Evolutionary conservation across 1,284 basidiomycete genomes (phyloP).

Genomic region (Ceratobasidium sp.): DNA sequence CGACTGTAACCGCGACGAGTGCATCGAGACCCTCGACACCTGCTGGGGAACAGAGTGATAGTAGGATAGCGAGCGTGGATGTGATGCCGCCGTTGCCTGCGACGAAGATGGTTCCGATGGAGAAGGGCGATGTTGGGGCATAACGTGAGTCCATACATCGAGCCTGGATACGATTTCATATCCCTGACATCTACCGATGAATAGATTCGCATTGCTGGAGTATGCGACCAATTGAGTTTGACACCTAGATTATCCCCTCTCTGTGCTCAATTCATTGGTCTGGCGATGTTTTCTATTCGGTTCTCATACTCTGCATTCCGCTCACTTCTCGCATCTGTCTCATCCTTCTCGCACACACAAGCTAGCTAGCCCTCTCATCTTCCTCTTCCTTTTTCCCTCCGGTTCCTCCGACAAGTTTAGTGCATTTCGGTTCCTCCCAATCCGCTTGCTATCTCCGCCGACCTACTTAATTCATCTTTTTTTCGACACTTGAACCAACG

Average conservation of each 20-base stretch:
- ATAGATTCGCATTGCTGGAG: constrained; percentile 4
- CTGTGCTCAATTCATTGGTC: constrained; percentile 9
- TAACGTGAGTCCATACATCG: constrained; percentile 36
- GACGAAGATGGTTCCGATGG: constrained; percentile 49
- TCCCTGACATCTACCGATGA: constrained; percentile 1
- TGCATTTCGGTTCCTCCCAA: constrained; percentile 15
- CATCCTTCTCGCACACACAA: not conserved
- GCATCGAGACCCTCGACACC: constrained; percentile 45
- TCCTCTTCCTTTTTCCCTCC: not conserved
- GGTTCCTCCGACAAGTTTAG: constrained; percentile 23
- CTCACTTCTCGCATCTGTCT: constrained; percentile 1
- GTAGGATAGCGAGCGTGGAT: constrained; percentile 39
- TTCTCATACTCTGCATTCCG: constrained; percentile 27
- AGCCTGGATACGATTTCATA: not conserved
- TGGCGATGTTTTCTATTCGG: constrained; percentile 24
- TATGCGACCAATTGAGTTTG: constrained; percentile 35
- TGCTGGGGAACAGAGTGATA: constrained; percentile 41
- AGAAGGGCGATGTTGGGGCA: constrained; percentile 43
- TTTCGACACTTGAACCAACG: not conserved
- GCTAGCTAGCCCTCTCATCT: not conserved
- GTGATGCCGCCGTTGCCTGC: constrained; percentile 44
- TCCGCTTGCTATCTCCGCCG: constrained; percentile 19
- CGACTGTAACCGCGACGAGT: constrained; percentile 49
- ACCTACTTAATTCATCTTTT: constrained; percentile 21
- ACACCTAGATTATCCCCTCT: constrained; percentile 21